Conservation (phyloP, 208 protist genomes). For the Naegleria fowleri region DNA sequence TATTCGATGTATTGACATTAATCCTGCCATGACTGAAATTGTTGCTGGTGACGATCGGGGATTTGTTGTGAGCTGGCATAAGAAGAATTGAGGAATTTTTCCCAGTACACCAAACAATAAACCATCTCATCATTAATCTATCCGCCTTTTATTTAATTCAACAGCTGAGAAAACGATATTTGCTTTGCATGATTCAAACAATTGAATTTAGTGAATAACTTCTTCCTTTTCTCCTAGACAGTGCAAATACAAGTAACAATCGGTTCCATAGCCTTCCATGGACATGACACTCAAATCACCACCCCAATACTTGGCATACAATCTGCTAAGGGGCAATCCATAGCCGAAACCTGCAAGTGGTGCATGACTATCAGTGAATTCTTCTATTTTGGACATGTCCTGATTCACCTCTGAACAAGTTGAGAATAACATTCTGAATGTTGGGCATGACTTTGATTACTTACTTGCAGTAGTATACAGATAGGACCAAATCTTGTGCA, state of each 20-base stretch:
- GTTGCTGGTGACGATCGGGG: neutral
- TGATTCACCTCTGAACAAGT: neutral
- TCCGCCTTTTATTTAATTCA: no score
- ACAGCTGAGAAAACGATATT: no score
- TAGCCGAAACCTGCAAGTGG: conserved; percentile 86
- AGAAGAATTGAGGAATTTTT: no score
- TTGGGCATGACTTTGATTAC: conserved; percentile 34
- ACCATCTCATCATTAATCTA: no score
- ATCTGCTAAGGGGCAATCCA: conserved; percentile 78
- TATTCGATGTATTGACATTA: conserved; percentile 4
- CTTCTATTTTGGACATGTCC: conserved; percentile 24
- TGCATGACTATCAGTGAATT: conserved; percentile 36
- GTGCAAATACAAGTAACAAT: conserved; percentile 79
- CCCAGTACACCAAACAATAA: no score
- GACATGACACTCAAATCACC: conserved; percentile 81
- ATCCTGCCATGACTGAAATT: neutral
- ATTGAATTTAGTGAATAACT: neutral
- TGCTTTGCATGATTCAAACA: no score
- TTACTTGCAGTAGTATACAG: conserved; percentile 74
- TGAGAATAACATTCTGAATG: conserved; percentile 19
- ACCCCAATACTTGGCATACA: conserved; percentile 82
- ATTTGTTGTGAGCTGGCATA: neutral
- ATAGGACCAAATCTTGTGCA: conserved; percentile 56
- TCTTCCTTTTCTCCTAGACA: conserved; percentile 35
- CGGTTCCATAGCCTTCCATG: conserved; percentile 83